Evolutionary conservation across 1,284 basidiomycete genomes (phyloP).

Genomic region (Austropuccinia psidii): DNA sequence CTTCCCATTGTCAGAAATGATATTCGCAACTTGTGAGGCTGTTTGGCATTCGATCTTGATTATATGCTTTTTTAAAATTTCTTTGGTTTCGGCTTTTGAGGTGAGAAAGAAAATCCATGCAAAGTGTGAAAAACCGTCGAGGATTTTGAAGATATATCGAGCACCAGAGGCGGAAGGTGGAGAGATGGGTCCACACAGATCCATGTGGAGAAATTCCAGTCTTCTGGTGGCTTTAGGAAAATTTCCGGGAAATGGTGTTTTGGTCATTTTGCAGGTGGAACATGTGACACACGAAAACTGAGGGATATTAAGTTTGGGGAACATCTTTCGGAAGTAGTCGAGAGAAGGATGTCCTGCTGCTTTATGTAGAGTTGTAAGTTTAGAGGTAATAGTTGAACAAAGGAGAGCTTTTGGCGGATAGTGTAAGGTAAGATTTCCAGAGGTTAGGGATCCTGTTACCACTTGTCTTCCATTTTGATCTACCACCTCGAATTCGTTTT

Average conservation of each 20-base stretch:
- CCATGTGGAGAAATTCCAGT: not conserved
- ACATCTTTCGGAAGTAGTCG: not conserved
- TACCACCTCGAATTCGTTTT: not conserved
- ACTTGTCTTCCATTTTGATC: not conserved
- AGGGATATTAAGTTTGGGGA: not conserved
- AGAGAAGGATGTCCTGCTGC: not conserved
- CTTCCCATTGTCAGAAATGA: conserved; percentile 46
- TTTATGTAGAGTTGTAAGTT: not conserved
- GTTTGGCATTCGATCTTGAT: too few relatives aligned
- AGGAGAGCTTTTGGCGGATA: too few relatives aligned
- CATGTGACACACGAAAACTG: not conserved
- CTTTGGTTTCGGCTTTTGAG: not conserved
- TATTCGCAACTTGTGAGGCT: conserved; percentile 39
- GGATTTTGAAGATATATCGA: not conserved
- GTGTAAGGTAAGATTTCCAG: too few relatives aligned
- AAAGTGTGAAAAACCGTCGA: not conserved
- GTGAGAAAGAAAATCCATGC: not conserved
- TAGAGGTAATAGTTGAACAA: too few relatives aligned
- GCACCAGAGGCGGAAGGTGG: not conserved
- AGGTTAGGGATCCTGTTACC: not conserved
- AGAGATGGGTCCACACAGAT: not conserved
- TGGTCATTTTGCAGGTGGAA: not conserved
- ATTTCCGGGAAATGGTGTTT: not conserved
- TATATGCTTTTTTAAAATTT: not conserved
- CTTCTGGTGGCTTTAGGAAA: not conserved